Evolutionary conservation across 352 stramenopile genomes (phyloP).

Genomic region (Globisporangium cylindrosporum): DNA sequence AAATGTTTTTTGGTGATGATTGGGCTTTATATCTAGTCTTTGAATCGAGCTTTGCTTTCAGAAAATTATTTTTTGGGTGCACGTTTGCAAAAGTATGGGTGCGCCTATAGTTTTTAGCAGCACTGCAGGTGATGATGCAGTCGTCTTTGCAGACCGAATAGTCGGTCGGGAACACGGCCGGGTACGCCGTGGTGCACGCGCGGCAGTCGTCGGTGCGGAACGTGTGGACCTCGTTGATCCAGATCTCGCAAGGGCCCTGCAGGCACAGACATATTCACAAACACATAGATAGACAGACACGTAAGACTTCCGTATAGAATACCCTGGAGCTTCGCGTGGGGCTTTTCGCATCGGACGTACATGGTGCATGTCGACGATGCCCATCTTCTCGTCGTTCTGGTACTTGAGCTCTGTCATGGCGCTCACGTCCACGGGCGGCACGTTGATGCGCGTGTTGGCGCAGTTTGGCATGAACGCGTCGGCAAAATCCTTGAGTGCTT

Average conservation of each 20-base stretch:
- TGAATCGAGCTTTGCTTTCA: too few relatives aligned
- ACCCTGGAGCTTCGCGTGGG: too few relatives aligned
- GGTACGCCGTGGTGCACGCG: slow-evolving; percentile 32
- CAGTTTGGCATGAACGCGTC: slow-evolving; percentile 29
- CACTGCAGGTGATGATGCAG: slow-evolving; percentile 34
- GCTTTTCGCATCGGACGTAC: not conserved
- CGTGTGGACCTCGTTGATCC: slow-evolving; percentile 37
- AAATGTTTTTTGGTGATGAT: too few relatives aligned
- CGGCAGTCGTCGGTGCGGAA: slow-evolving; percentile 41
- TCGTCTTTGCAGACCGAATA: slow-evolving; percentile 44
- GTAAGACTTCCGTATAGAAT: not conserved
- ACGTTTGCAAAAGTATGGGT: too few relatives aligned
- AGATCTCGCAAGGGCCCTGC: slow-evolving; percentile 39
- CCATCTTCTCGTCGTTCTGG: slow-evolving; percentile 44
- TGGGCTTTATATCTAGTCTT: too few relatives aligned
- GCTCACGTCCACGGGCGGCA: slow-evolving; percentile 30
- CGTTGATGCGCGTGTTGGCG: slow-evolving; percentile 25
- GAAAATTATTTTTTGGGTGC: too few relatives aligned
- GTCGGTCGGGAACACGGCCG: slow-evolving; percentile 47
- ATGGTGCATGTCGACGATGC: slow-evolving; percentile 42
- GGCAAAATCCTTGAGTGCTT: slow-evolving; percentile 29
- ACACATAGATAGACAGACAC: not conserved
- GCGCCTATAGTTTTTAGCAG: too few relatives aligned
- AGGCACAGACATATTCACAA: too few relatives aligned
- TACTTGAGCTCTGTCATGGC: slow-evolving; percentile 33